Percentiles rank a stretch among this genome's conserved stretches.
These are phyloP conservation scores for Calocybe cyanea DNA, from an alignment of 768 basidiomycete genomes.

Conservation along the genomic window DNA sequence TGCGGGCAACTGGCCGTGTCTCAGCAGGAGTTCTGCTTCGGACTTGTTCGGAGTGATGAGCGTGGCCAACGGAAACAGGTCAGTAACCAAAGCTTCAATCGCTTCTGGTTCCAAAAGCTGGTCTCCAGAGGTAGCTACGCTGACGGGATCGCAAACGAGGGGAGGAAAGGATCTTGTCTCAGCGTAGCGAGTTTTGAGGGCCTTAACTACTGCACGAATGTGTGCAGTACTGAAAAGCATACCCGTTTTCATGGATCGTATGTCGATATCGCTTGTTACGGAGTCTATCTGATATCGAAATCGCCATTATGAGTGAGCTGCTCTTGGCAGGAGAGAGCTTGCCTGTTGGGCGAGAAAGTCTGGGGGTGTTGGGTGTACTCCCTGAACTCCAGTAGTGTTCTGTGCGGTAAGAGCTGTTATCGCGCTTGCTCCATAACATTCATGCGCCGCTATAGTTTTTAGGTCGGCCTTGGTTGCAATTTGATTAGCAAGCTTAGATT, in stretches of 20 bases:
- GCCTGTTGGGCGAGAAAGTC: slow-evolving; percentile 77
- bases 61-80: slow-evolving; percentile 68
- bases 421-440: slow-evolving; percentile 77
- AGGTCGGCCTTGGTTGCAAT: slow-evolving; percentile 95
- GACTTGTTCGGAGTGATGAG: slow-evolving; percentile 84
- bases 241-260: slow-evolving; percentile 81
- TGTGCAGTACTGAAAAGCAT: slow-evolving; percentile 73
- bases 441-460: slow-evolving; percentile 75
- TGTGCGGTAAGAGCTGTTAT: slow-evolving; percentile 88
- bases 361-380: slow-evolving; percentile 61
- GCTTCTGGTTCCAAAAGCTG: slow-evolving; percentile 68
- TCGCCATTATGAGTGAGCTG: background rate
- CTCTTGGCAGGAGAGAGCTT: slow-evolving; percentile 13
- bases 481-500: too few relatives aligned
- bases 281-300: slow-evolving; percentile 68
- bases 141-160: slow-evolving; percentile 86
- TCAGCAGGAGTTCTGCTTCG: slow-evolving; percentile 72
- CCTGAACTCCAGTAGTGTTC: slow-evolving; percentile 83
- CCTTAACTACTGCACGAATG: slow-evolving; percentile 45
- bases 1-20: slow-evolving; percentile 23
- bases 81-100: slow-evolving; percentile 47
- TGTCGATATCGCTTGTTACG: slow-evolving; percentile 68
- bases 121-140: slow-evolving; percentile 87
- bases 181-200: slow-evolving; percentile 44
- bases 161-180: too few relatives aligned